Conservation (phyloP, 108 stramenopile species). For the Tribonema minus region DNA sequence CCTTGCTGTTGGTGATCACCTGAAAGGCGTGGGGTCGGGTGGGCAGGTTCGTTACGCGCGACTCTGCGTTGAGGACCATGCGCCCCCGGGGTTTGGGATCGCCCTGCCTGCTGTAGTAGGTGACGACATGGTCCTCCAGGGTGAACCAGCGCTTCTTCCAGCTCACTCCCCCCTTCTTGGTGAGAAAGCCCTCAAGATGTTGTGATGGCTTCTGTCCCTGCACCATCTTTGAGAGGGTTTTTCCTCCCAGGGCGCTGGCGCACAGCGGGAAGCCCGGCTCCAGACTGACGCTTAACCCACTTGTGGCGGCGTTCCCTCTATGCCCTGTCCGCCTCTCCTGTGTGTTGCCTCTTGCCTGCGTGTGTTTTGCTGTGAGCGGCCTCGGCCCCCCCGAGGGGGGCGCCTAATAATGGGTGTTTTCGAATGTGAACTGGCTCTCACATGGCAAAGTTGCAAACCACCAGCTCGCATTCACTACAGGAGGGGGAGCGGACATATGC, state of each 20-base stretch:
- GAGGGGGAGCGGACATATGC: too few species aligned
- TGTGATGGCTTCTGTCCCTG: neutral
- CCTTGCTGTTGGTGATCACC: conserved; percentile 47
- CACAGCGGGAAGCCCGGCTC: neutral
- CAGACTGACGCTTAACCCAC: too few species aligned
- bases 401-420: too few species aligned
- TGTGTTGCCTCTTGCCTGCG: too few species aligned
- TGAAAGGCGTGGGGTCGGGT: conserved; percentile 35
- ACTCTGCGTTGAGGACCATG: conserved; percentile 45
- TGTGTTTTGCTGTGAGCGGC: too few species aligned
- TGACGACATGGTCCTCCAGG: conserved; percentile 40
- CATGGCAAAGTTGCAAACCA: too few species aligned
- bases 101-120: conserved; percentile 45
- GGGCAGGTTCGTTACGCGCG: conserved; percentile 27
- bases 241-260: neutral
- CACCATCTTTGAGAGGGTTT: neutral
- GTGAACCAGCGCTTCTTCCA: conserved; percentile 47
- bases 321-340: too few species aligned
- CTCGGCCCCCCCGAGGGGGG: too few species aligned
- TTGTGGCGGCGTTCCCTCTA: too few species aligned
- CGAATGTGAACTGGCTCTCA: too few species aligned
- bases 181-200: conserved; percentile 35
- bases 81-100: conserved; percentile 32
- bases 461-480: too few species aligned
- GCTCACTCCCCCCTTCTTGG: conserved; percentile 47